Base-by-base conservation (phyloP, 2,329 filamentous ascomycete genomes). In the Lachnellula occidentalis region DNA sequence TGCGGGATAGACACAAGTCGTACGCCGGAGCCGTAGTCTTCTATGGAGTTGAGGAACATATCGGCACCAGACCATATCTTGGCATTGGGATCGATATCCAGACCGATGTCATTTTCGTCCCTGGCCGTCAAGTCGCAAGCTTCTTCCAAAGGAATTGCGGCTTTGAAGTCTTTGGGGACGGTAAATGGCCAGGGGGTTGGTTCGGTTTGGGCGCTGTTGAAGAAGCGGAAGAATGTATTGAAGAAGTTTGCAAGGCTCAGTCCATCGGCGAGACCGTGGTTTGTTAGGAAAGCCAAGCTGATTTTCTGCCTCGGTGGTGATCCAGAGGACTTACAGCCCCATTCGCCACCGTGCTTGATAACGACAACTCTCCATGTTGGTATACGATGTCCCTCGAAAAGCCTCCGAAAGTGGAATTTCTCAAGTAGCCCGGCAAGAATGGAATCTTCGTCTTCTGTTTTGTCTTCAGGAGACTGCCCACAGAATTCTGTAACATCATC, bases 291-390 rank as follows among this genome's bases (percentile, higher is more conserved):
- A 5, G 48, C 34, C 19, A 52, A 39, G 8, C 54, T 34, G 24
- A 48, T 49, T 15, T 34, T 50, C 21, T 52, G 54, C 31, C 31
- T 39, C n/a, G 24, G 21, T 5, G 37, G n/a, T 43, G 41, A 14
- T 14, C 24, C n/a, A 17, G 41, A 43, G 19, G 15, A 19, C 15
- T 14, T 43, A 6, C 39, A 51, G 11, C 39, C 39, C 49, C 49
- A 51, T 27, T 43, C 34, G 14, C 46, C 42, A 12, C 37, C 53
- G 22, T 58, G 50, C 47, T 53, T 45, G 37, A 59, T 19, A 9
- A 57, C 31, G 5, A 51, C 21, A 8, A 59, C 1, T 37, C 50
- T 57, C 57, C 57, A 59, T 1, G 54, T 27, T 17, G 57, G 57
- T 19, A 45, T 49, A 3, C 45, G 24, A 19, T 48, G 14, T 12